Conservation (phyloP, 148 eudicot species). For the Beta vulgaris region DNA sequence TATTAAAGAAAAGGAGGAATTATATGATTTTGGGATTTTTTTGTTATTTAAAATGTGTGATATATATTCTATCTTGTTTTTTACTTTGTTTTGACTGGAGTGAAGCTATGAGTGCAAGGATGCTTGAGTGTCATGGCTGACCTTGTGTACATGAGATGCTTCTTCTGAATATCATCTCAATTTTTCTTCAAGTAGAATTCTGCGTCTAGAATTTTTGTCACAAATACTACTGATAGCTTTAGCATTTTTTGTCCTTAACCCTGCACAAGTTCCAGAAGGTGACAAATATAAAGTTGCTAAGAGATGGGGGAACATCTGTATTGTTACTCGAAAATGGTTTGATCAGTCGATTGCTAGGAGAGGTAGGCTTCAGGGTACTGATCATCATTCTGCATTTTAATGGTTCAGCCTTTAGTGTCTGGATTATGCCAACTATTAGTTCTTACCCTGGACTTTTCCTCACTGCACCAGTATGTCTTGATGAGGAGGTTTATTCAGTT, state of each 20-base stretch:
- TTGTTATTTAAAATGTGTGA: too few relatives aligned
- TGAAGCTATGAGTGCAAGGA: not conserved
- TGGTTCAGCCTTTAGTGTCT: constrained; percentile 5
- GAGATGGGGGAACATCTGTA: constrained; percentile 74
- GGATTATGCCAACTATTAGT: not conserved
- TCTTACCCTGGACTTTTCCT: constrained; percentile 26
- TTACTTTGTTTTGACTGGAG: not conserved
- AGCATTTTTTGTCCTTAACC: constrained; percentile 52
- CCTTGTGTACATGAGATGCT: constrained; percentile 2
- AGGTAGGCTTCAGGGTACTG: constrained; percentile 42
- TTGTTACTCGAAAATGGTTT: constrained; percentile 80
- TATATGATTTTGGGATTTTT: too few relatives aligned
- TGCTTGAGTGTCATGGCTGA: constrained; percentile 8
- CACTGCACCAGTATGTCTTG: constrained; percentile 63
- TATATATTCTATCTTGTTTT: too few relatives aligned
- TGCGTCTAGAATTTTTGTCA: not conserved
- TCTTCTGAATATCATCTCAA: not conserved
- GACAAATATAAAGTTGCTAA: constrained; percentile 93
- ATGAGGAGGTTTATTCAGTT: constrained; percentile 79
- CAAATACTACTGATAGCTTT: not conserved
- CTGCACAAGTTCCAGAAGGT: constrained; percentile 80
- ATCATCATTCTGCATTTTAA: not conserved
- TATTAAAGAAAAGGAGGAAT: too few relatives aligned
- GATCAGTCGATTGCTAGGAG: constrained; percentile 85
- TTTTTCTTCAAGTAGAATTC: not conserved